These are phyloP conservation scores for Balansia obtecta DNA, from an alignment of 2,329 filamentous ascomycete genomes.

Conservation along the genomic window DNA sequence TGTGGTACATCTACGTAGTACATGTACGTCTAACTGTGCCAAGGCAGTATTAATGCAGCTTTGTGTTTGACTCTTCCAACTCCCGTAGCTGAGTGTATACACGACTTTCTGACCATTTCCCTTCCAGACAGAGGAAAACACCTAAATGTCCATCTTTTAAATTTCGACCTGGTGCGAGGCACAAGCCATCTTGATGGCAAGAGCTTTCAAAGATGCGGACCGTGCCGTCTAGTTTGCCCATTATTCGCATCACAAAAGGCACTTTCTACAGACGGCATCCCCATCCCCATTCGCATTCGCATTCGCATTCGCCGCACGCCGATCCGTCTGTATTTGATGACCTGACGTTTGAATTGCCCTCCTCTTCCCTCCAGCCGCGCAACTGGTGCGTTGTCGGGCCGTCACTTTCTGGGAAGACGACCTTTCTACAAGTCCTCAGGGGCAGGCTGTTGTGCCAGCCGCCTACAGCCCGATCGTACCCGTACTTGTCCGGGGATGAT, in stretches of 20 bases:
- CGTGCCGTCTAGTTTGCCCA: conserved; percentile 31
- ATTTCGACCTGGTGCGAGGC: too few species aligned
- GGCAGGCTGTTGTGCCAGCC: conserved; percentile 68
- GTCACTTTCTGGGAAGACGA: conserved; percentile 67
- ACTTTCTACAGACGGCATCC: conserved; percentile 77
- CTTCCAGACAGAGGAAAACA: too few species aligned
- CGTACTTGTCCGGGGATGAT: conserved; percentile 56
- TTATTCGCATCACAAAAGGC: conserved; percentile 63
- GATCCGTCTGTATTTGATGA: conserved; percentile 65
- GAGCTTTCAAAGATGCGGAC: conserved; percentile 2
- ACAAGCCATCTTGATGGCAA: too few species aligned
- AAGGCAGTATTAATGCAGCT: too few species aligned
- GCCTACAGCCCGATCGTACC: conserved; percentile 63
- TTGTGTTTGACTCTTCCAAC: too few species aligned
- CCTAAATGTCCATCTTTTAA: too few species aligned
- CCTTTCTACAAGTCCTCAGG: conserved; percentile 65
- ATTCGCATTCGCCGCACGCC: conserved; percentile 30
- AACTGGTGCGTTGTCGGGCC: conserved; percentile 81
- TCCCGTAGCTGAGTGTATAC: too few species aligned
- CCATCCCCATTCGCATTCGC: too few species aligned
- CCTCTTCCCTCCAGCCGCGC: conserved; percentile 34
- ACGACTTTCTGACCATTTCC: too few species aligned
- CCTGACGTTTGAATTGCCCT: conserved; percentile 58
- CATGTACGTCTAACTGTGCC: too few species aligned
- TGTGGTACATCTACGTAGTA: conserved; percentile 2